Base-by-base conservation (phyloP, 2,329 filamentous ascomycete genomes). In the Pseudogymnoascus destructans region DNA sequence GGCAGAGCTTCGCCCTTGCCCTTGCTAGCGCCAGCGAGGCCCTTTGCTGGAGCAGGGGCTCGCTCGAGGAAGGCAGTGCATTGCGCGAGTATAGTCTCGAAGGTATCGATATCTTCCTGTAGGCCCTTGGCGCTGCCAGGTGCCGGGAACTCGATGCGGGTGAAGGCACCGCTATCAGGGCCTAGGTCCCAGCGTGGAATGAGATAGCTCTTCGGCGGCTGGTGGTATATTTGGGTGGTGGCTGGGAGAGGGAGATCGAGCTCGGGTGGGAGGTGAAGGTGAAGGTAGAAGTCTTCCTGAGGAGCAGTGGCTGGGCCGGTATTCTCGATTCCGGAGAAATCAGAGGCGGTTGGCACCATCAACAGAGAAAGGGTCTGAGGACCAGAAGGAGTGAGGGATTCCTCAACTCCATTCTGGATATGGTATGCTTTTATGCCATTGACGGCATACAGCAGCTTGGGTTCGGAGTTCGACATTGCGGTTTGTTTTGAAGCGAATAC, bases 51-150 rank as follows among this genome's bases (percentile, higher is more conserved):
- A 5, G 87, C 82, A 38, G 84, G 77, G 8, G 88, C 85, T 46
- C 90, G 83, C 71, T 97, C 92, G 3, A 95, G 80, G 70, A 98
- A 97, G 1, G 92, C 89, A 1, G 92, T 97, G 72, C 92, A 97
- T 73, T 97, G 90, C n/a, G 92, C 92, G 56, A 97, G 78, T 63
- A 97, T 97, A 2, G 92, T 96, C 75, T 97, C 92, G 67, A 96
- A 97, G 0, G 92, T 97, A 69, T 96, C 90, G 40, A 95, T 78
- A 70, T 96, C 92, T 70, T 97, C 91, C 70, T 96, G 90, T 1
- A 87, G 80, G 23, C 87, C 85, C 32, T 80, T 77, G 32, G 87
- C 84, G 61, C 77, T 82, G 17, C 88, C 88, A 21, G 87, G 75
- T 2, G 78, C 70, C 0, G 91, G 91, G 64, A 98, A 97, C 69